Conservation (phyloP, 192 early-diverging fungal species). For the Coemansia sp. region DNA sequence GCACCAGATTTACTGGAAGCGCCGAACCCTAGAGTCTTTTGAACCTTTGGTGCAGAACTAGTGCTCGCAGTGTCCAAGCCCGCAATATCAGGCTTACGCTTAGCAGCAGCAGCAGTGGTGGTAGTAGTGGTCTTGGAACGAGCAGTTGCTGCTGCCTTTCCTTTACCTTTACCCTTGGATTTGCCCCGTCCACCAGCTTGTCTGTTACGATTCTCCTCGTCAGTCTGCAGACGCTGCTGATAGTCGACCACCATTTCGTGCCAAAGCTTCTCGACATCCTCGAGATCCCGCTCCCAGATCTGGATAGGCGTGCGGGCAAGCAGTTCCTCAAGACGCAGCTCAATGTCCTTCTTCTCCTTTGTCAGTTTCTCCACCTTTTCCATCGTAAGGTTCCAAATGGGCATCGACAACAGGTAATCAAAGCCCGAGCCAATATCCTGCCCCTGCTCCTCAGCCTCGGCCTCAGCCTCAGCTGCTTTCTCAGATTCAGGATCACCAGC, state of each 20-base stretch:
- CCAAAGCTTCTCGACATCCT: slow-evolving; percentile 84
- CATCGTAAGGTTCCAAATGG: slow-evolving; percentile 86
- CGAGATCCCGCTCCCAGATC: slow-evolving; percentile 85
- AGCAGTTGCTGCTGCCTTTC: slow-evolving; percentile 24
- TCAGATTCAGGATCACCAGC: slow-evolving; percentile 56
- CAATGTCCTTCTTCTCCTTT: slow-evolving; percentile 67
- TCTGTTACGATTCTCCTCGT: slow-evolving; percentile 39
- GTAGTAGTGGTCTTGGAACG: slow-evolving; percentile 30
- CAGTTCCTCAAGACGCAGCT: slow-evolving; percentile 67
- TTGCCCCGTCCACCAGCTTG: slow-evolving; percentile 24
- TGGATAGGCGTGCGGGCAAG: slow-evolving; percentile 65
- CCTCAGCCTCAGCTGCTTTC: slow-evolving; percentile 50
- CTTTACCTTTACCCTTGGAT: slow-evolving; percentile 22
- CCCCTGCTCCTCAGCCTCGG: slow-evolving; percentile 28
- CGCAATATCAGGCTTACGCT: slow-evolving; percentile 43
- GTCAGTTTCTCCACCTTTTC: slow-evolving; percentile 83
- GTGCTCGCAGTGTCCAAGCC: background rate
- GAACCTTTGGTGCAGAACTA: background rate
- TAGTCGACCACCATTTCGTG: slow-evolving; percentile 57
- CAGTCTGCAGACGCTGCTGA: slow-evolving; percentile 36
- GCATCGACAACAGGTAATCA: slow-evolving; percentile 88
- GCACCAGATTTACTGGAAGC: background rate
- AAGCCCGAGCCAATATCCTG: slow-evolving; percentile 52
- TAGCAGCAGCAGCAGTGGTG: slow-evolving; percentile 17
- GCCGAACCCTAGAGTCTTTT: slow-evolving; percentile 1